phyloP scores from a whole-genome alignment of 2,329 filamentous ascomycete species.

The Cadophora luteo-olivacea region DNA sequence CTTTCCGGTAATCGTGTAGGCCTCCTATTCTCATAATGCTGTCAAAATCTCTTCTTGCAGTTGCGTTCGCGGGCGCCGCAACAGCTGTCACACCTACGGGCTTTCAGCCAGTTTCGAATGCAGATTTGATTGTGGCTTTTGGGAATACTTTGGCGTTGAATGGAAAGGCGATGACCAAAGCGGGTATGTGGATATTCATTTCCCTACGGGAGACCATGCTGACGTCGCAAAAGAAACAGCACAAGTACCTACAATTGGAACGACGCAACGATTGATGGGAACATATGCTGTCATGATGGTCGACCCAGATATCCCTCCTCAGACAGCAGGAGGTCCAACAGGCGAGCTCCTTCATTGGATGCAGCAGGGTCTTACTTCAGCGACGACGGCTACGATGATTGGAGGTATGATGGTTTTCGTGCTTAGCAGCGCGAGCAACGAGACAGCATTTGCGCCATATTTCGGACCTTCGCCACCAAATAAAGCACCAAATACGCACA shows the following conservation, averaged over 20 bases:
- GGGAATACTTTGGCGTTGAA: conserved; percentile 36
- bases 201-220: neutral
- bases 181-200: conserved; percentile 25
- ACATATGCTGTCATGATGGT: conserved; percentile 43
- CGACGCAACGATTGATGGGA: conserved; percentile 32
- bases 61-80: conserved; percentile 38
- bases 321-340: conserved; percentile 30
- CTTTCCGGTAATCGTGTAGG: neutral
- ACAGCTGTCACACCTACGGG: conserved; percentile 40
- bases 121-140: conserved; percentile 39
- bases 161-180: conserved; percentile 37
- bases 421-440: conserved; percentile 35
- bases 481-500: conserved; percentile 36
- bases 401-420: conserved; percentile 35
- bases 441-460: conserved; percentile 36
- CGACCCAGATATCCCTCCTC: conserved; percentile 40
- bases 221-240: conserved; percentile 30
- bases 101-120: conserved; percentile 37
- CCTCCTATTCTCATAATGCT: conserved; percentile 31
- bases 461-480: conserved; percentile 38
- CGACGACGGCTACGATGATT: conserved; percentile 34
- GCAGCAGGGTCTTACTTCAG: conserved; percentile 38
- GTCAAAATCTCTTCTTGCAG: conserved; percentile 28
- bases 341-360: conserved; percentile 43
- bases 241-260: conserved; percentile 36